Evolutionary conservation across 208 protist genomes (phyloP).

Genomic region (Trypanosoma avium): DNA sequence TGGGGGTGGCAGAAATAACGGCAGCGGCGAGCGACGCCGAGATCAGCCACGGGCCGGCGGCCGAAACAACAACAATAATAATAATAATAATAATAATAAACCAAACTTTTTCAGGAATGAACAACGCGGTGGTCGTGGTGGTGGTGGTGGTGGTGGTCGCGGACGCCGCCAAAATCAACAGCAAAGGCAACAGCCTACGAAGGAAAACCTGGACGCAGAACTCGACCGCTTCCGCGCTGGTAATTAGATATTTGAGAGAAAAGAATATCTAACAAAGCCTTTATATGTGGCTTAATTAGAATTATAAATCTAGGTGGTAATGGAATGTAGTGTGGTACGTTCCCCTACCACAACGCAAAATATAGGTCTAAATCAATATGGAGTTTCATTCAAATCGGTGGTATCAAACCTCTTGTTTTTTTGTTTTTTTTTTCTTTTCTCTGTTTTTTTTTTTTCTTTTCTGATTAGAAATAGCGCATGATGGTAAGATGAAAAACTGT

Average conservation of each 20-base stretch:
- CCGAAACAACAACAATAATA: conserved; percentile 22
- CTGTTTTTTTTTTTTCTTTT: conserved; percentile 4
- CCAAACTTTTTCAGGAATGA: too few species aligned
- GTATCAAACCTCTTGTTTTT: conserved; percentile 4
- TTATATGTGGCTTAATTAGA: background rate
- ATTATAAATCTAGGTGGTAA: too few species aligned
- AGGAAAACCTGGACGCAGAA: conserved; percentile 75
- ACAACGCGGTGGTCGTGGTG: conserved; percentile 12
- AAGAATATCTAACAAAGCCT: background rate
- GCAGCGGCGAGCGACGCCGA: conserved; percentile 3
- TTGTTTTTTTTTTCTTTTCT: conserved; percentile 15
- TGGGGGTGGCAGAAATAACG: background rate
- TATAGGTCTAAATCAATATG: background rate
- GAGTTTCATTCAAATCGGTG: too few species aligned
- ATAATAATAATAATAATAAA: too few species aligned
- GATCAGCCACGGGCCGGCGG: conserved; percentile 9
- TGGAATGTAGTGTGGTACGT: too few species aligned
- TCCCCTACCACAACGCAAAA: too few species aligned
- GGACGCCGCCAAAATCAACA: too few species aligned
- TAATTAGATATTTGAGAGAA: conserved; percentile 30
- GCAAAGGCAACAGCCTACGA: conserved; percentile 30
- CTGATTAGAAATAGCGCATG: too few species aligned
- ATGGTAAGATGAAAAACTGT: too few species aligned
- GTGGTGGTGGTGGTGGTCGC: conserved; percentile 23
- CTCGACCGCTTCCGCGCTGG: conserved; percentile 69